Evolutionary conservation across 2,329 filamentous ascomycete genomes (phyloP), one percentile per base, ranked within the genome.

Genomic region (Phialocephala sp.): DNA sequence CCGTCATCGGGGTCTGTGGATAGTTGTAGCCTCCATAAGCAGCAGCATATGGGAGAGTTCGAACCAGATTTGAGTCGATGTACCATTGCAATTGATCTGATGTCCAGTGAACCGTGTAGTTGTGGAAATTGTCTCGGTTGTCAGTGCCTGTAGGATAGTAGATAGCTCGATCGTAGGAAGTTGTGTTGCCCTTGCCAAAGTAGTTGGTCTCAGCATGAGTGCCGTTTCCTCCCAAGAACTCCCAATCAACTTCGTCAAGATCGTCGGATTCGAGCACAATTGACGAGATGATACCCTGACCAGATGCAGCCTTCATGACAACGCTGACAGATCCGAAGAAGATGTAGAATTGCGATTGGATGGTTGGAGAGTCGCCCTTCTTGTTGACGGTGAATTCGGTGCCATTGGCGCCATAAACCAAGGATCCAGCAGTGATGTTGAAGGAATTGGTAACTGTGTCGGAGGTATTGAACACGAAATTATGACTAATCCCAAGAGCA

Each of bases 181-280:
- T 85, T n/a, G 84, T 84, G 79, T 91, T 81, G 82, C 90, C 91
- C 81, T 92, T 91, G 81, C 88, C 87, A 79, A 91, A 92, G 79
- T 90, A 94, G 81, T 94, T 94, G 71, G 87, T 89, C 72, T 91
- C 84, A 9, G 86, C 90, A 39, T 83, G 79, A 18, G 82, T 86
- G 63, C 80, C 78, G 74, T 92, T 89, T 64, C 84, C 84, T 55
- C 92, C 92, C 65, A 93, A 84, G 74, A 92, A 91, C 76, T 95
- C 92, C 87, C 92, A 94, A 75, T 97, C 93, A 47, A 97, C 89
- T 79, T 97, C 92, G 76, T 97, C 93, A 15, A 94, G 84, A 72
- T 93, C 89, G 72, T 95, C 90, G 59, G 91, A 94, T 70, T 95
- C 84, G 77, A 94, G 84, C 76, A 97, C 94, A 74, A 96, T 89